These are phyloP conservation scores for Ceratocystis smalleyi DNA, from an alignment of 2,329 filamentous ascomycete genomes.

Conservation along the genomic window DNA sequence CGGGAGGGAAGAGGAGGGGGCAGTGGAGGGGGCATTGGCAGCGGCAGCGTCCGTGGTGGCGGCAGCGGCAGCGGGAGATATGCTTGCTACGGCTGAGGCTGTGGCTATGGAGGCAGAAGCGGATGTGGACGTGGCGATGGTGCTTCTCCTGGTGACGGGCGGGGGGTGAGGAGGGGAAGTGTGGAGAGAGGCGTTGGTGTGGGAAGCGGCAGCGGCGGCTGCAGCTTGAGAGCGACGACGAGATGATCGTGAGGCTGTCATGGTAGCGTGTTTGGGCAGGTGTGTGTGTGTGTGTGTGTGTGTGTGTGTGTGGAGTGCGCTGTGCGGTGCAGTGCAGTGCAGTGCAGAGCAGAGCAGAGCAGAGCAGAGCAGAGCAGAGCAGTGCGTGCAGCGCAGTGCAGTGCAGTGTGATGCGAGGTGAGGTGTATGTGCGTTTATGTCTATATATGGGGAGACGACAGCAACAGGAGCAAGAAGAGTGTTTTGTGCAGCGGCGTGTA, in stretches of 20 bases:
- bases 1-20: neutral
- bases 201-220: neutral
- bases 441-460: no score
- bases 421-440: no score
- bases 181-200: neutral
- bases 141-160: neutral
- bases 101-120: neutral
- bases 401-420: no score
- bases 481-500: no score
- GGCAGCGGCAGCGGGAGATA: neutral
- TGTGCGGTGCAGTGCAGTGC: no score
- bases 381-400: no score
- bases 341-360: no score
- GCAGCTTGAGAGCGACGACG: constrained; percentile 4
- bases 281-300: neutral
- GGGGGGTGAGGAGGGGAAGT: neutral
- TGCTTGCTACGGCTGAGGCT: neutral
- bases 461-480: no score
- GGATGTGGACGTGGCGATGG: neutral
- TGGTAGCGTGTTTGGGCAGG: neutral
- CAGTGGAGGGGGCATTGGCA: neutral
- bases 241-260: constrained; percentile 8
- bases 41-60: neutral
- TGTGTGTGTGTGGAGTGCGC: neutral
- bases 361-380: no score